Percentiles rank a stretch among this genome's conserved stretches.
phyloP scores from a whole-genome alignment of 768 basidiomycete genomes.

The Boletus sp. region DNA sequence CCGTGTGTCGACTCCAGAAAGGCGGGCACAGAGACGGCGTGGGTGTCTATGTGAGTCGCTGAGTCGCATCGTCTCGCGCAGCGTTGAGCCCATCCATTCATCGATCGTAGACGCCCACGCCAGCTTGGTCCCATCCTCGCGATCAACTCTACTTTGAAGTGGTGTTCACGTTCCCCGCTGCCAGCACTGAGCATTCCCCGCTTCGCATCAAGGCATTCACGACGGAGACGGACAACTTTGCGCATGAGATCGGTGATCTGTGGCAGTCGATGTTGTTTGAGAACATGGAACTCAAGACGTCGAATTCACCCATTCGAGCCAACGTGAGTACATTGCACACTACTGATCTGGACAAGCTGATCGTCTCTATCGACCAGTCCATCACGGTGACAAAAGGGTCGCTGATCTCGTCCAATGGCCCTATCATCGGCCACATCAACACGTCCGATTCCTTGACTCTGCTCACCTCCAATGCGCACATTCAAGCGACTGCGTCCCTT shows the following conservation, averaged over 20 bases:
- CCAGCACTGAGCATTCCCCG: conserved; percentile 1
- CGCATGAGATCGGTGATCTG: conserved; percentile 28
- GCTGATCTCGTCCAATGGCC: conserved; percentile 32
- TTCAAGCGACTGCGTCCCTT: conserved; percentile 29
- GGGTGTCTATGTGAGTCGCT: conserved; percentile 38
- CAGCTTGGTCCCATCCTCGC: background rate
- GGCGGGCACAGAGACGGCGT: conserved; percentile 30
- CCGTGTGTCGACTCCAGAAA: conserved; percentile 31
- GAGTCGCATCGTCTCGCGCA: no score
- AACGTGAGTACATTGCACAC: conserved; percentile 21
- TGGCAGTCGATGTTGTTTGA: conserved; percentile 28
- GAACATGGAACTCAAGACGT: conserved; percentile 17
- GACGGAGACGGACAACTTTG: conserved; percentile 29
- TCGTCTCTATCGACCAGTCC: conserved; percentile 23
- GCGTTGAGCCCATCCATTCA: no score
- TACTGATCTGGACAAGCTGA: background rate
- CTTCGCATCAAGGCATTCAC: conserved; percentile 28
- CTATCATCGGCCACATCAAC: conserved; percentile 39
- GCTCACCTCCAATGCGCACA: conserved; percentile 34
- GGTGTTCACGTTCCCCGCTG: conserved; percentile 29
- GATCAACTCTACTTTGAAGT: conserved; percentile 29
- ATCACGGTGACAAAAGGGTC: conserved; percentile 21
- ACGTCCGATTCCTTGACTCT: conserved; percentile 26
- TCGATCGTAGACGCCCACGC: conserved; percentile 16
- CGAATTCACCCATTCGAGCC: conserved; percentile 27